Evolutionary conservation across 352 stramenopile species (phyloP).

Genomic region (Globisporangium irregulare): DNA sequence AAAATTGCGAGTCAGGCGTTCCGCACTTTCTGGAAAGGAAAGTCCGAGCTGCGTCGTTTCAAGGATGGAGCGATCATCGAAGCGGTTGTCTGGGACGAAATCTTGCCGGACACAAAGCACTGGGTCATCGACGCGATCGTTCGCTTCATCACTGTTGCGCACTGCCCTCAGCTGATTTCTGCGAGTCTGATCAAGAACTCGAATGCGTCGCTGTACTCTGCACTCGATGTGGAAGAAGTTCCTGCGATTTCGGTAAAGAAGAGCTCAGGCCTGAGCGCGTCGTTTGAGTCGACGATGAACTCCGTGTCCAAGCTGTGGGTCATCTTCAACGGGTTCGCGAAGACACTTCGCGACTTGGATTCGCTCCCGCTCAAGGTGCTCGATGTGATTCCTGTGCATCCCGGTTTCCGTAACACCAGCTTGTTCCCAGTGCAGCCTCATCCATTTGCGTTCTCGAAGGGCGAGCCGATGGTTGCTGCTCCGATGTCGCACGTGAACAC

Average conservation of each 20-base stretch:
- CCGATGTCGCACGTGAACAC: constrained; percentile 67
- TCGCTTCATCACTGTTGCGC: constrained; percentile 64
- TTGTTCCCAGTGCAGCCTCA: constrained; percentile 80
- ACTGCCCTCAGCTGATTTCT: constrained; percentile 53
- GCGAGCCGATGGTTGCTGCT: constrained; percentile 47
- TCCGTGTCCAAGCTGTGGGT: constrained; percentile 71
- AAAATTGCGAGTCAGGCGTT: constrained; percentile 64
- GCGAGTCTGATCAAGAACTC: constrained; percentile 66
- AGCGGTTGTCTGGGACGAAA: constrained; percentile 86
- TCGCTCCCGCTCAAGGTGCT: constrained; percentile 86
- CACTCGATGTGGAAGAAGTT: constrained; percentile 59
- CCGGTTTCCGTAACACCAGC: constrained; percentile 86
- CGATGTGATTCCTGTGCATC: constrained; percentile 72
- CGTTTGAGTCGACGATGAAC: constrained; percentile 76
- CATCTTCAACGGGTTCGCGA: constrained; percentile 80
- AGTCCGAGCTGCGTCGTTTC: constrained; percentile 88
- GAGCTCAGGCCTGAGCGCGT: constrained; percentile 32
- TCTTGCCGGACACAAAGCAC: constrained; percentile 65
- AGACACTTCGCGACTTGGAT: constrained; percentile 70
- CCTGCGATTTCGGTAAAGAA: constrained; percentile 34
- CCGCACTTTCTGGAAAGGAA: constrained; percentile 86
- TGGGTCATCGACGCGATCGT: constrained; percentile 71
- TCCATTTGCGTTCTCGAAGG: constrained; percentile 80
- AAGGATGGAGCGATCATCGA: constrained; percentile 89
- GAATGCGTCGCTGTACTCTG: constrained; percentile 64